Evolutionary conservation across 257 asterid species (phyloP), one percentile per base, ranked within the genome.

Genomic region (Perilla frutescens): DNA sequence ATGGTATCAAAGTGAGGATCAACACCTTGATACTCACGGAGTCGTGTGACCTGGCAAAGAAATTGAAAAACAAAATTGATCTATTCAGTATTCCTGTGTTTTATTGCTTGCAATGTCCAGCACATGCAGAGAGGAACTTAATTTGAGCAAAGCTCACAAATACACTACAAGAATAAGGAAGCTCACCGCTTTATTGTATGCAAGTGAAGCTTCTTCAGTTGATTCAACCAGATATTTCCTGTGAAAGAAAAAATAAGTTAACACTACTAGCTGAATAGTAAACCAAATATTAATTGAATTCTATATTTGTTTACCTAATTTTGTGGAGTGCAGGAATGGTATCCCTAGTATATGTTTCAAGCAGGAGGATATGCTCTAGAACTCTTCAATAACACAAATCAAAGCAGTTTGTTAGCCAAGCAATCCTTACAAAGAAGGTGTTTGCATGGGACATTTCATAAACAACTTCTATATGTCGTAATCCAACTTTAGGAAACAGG

Each of bases 1-100:
- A 94, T 94, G 63, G 81, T 84, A 59, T 94, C 99, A 44, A 94
- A 94, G 84, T 91, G 98, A 64, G 97, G 98, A 88, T 94, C 99
- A 62, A 94, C 98, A 26, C 99, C 99, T 84, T 94, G 99, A 77
- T 91, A 94, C 83, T 94, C 99, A 29, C 93, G 91, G 58, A 94
- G 96, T 49, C 98, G 90, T 7, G 97, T 90, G 15, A 90, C 87
- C 99, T 91, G 84, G 54, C 31, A 70, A 73, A 69, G 40, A 76
- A 59, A 68, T 56, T 50, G 34, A 75, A 55, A 70, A 55, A 48
- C 37, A 67, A 66, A 57, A 62, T 49, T 49, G 6, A 7, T 57
- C 34, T 68, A 41, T 36, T 67, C 58, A 70, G 54, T 55, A 39
- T 45, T 36, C 51, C 5, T 41, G 32, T 53, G 10, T 72, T 14